Evolutionary conservation across 192 early-diverging fungal genomes (phyloP).

Genomic region (Podila epicladia): DNA sequence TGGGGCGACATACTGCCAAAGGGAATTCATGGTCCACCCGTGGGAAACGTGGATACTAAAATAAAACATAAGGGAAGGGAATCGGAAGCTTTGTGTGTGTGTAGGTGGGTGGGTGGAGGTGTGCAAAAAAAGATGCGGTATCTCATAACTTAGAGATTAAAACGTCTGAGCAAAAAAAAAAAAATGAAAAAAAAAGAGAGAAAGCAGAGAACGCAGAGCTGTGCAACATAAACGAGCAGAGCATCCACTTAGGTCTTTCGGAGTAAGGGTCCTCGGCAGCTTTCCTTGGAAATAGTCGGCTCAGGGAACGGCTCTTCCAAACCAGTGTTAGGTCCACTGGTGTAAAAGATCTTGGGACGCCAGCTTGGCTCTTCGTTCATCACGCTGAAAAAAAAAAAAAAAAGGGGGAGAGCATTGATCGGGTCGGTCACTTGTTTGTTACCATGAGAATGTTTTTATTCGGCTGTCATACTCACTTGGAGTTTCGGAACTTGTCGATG

Average conservation of each 20-base stretch:
- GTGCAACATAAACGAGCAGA: not conserved
- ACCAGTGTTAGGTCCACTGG: slow-evolving; percentile 65
- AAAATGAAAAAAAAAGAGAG: not conserved
- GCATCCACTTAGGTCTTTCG: not conserved
- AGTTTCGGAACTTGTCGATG: slow-evolving; percentile 85
- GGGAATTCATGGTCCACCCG: no score
- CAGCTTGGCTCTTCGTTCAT: slow-evolving; percentile 82
- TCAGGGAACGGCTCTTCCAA: slow-evolving; percentile 71
- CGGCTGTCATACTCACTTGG: slow-evolving; percentile 58
- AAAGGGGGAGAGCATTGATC: not conserved
- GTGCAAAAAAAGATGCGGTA: not conserved
- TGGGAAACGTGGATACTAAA: not conserved
- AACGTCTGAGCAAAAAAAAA: not conserved
- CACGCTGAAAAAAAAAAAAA: slow-evolving; percentile 57
- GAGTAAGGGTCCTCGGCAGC: not conserved
- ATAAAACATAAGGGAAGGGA: not conserved
- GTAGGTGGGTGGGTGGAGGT: not conserved
- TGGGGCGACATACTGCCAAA: no score
- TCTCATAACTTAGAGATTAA: not conserved
- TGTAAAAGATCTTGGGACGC: slow-evolving; percentile 81
- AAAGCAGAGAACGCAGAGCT: no score
- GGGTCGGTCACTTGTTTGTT: not conserved
- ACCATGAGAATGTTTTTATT: not conserved
- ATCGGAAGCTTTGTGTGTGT: not conserved
- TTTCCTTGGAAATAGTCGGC: slow-evolving; percentile 49